Conservation (phyloP, 2,329 filamentous ascomycete genomes). For the Immersiporthe knoxdaviesiana region DNA sequence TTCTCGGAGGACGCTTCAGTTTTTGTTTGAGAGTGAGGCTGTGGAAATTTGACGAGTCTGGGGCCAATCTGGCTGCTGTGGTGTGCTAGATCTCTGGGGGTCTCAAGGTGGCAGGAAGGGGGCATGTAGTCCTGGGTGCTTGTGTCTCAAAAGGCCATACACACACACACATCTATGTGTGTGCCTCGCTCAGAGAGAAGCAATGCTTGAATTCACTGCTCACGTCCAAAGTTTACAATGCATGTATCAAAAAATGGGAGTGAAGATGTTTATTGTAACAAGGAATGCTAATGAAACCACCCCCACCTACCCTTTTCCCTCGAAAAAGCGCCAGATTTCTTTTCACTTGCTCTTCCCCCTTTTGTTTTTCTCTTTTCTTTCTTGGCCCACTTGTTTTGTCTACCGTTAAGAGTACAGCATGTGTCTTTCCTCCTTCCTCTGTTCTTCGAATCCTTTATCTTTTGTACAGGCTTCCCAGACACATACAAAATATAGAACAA, state of each 20-base stretch:
- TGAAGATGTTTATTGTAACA: constrained; percentile 29
- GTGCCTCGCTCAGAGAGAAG: not conserved
- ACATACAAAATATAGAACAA: not conserved
- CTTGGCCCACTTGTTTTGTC: constrained; percentile 10
- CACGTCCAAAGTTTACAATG: not conserved
- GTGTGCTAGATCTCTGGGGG: not conserved
- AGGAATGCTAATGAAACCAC: constrained; percentile 2
- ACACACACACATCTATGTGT: not conserved
- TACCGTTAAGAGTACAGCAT: constrained; percentile 15
- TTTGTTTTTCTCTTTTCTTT: not conserved
- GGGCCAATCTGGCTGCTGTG: not conserved
- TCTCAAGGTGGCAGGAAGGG: not conserved
- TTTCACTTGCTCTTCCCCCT: not conserved
- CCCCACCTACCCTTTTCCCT: not conserved
- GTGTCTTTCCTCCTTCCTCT: not conserved
- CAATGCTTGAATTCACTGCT: not conserved
- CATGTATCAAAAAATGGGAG: constrained; percentile 9
- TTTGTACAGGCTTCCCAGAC: constrained; percentile 14
- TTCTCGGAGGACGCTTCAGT: not conserved
- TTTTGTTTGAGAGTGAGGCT: not conserved
- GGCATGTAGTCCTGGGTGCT: not conserved
- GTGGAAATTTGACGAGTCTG: not conserved
- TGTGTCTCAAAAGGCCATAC: not conserved
- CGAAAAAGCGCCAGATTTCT: not conserved
- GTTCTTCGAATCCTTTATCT: not conserved